phyloP scores from a whole-genome alignment of 805 yeast genomes.

The Spencermartinsiella europaea region DNA sequence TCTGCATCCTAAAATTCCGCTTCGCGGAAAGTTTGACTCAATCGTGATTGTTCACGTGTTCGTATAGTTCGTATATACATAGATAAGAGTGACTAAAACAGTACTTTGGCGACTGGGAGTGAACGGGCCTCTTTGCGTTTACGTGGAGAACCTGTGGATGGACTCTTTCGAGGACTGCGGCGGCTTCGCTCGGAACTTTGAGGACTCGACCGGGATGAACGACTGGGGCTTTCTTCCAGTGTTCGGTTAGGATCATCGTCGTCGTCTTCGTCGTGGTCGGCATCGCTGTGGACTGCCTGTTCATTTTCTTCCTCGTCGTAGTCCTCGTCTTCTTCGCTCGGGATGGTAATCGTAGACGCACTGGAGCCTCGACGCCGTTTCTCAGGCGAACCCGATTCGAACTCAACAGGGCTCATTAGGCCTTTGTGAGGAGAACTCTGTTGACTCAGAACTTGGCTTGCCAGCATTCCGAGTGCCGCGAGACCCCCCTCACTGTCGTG shows the following conservation, averaged over 20 bases:
- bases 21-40: not conserved
- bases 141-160: not conserved
- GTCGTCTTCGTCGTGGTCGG: slow-evolving; percentile 27
- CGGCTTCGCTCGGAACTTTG: not conserved
- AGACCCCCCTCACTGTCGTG: slow-evolving; percentile 32
- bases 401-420: slow-evolving; percentile 23
- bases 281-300: slow-evolving; percentile 3
- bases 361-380: slow-evolving; percentile 32
- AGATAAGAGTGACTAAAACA: not conserved
- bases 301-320: slow-evolving; percentile 13
- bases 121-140: not conserved
- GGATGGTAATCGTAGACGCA: slow-evolving; percentile 33
- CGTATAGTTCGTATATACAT: not conserved
- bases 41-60: not conserved
- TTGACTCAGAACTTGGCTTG: slow-evolving; percentile 45
- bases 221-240: not conserved
- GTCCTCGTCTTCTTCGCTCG: slow-evolving; percentile 28
- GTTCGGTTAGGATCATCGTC: slow-evolving; percentile 4
- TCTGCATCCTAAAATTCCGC: not conserved
- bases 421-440: slow-evolving; percentile 22
- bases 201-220: not conserved
- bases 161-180: slow-evolving; percentile 1
- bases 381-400: slow-evolving; percentile 14
- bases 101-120: not conserved
- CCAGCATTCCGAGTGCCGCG: slow-evolving; percentile 49